Conservation (phyloP, 139 green algal genomes). For the Chlorella ohadii region DNA sequence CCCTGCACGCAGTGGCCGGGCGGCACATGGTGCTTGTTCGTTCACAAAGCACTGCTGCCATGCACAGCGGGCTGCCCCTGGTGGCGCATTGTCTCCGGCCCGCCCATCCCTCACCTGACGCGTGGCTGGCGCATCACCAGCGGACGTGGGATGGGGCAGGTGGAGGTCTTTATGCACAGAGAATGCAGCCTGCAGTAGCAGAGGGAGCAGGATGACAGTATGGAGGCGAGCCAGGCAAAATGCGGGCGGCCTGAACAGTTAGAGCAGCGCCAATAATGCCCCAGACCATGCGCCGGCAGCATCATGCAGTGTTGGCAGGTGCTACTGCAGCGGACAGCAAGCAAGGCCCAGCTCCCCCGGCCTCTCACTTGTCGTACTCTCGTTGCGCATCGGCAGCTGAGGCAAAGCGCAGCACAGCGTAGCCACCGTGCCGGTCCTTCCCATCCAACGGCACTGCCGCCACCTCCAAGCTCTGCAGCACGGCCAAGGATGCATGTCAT, state of each 20-base stretch:
- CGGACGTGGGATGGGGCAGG: conserved; percentile 19
- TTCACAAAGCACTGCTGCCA: no score
- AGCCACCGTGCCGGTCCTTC: not conserved
- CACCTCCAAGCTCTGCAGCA: conserved; percentile 3
- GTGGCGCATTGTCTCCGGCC: no score
- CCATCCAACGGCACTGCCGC: not conserved
- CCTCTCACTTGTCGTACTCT: not conserved
- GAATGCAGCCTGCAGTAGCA: conserved; percentile 19
- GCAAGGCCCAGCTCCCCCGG: not conserved
- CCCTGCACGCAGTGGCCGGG: not conserved
- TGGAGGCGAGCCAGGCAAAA: no score
- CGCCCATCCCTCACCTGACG: not conserved
- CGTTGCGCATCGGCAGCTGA: not conserved
- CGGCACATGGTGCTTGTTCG: no score
- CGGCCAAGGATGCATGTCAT: not conserved
- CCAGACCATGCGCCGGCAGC: no score
- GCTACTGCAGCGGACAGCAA: no score
- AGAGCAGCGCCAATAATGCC: no score
- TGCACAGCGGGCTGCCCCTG: no score
- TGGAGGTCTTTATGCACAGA: conserved; percentile 2
- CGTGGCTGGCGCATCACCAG: conserved; percentile 11
- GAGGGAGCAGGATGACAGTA: no score
- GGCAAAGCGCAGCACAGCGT: conserved; percentile 24
- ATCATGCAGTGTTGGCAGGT: not conserved
- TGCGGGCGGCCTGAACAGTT: no score